phyloP scores from a whole-genome alignment of 768 basidiomycete genomes.

The Suillus lakei region DNA sequence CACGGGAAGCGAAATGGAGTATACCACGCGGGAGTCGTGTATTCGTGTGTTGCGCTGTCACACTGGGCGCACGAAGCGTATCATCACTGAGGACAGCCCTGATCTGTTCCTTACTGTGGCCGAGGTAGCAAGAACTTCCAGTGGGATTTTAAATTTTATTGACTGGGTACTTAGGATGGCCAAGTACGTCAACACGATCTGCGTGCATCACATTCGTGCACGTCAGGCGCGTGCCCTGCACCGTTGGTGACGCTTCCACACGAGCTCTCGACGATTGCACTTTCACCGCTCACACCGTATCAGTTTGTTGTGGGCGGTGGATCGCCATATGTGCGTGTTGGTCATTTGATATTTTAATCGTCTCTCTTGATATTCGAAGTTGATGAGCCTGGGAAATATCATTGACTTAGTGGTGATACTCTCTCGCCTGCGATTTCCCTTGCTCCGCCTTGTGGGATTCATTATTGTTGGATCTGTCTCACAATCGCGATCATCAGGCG shows the following conservation, averaged over 20 bases:
- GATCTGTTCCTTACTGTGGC: conserved; percentile 78
- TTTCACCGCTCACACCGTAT: conserved; percentile 81
- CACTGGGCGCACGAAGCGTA: conserved; percentile 70
- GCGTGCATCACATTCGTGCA: conserved; percentile 69
- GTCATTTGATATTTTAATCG: neutral
- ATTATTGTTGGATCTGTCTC: conserved; percentile 4
- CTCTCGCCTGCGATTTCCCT: neutral
- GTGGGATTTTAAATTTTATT: conserved; percentile 23
- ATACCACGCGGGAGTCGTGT: conserved; percentile 51
- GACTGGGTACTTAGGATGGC: conserved; percentile 63
- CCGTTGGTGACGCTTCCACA: conserved; percentile 70
- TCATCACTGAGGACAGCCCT: conserved; percentile 80
- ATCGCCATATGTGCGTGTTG: conserved; percentile 66
- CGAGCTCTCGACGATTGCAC: conserved; percentile 72
- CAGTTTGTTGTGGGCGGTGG: conserved; percentile 87
- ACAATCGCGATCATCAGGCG: conserved; percentile 15
- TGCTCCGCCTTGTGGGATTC: conserved; percentile 1
- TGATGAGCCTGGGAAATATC: neutral
- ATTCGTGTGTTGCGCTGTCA: conserved; percentile 73
- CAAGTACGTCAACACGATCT: conserved; percentile 89
- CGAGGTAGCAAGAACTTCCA: conserved; percentile 53
- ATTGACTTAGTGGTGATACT: neutral
- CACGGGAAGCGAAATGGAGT: conserved; percentile 49
- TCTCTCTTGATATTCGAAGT: neutral
- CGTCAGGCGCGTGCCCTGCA: conserved; percentile 59